phyloP scores from a whole-genome alignment of 371 early-diverging fungal genomes.

The Lichtheimia hyalospora region DNA sequence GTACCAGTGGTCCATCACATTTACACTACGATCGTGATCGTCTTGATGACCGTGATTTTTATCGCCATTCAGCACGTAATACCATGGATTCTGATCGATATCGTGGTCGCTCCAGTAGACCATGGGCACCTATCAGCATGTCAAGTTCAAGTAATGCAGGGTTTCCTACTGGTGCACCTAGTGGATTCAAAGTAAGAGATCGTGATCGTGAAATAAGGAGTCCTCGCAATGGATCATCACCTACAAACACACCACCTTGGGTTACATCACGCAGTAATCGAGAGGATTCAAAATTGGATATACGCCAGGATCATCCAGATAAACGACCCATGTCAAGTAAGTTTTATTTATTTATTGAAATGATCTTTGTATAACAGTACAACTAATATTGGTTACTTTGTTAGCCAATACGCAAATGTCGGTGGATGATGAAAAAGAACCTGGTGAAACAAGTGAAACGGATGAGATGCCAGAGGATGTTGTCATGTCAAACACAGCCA shows the following conservation, averaged over 20 bases:
- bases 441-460: not conserved
- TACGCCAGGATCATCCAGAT: not conserved
- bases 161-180: not conserved
- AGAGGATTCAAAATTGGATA: not conserved
- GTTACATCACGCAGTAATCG: not conserved
- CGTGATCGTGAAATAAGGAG: constrained; percentile 29
- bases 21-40: constrained; percentile 48
- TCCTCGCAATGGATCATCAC: constrained; percentile 13
- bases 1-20: constrained; percentile 17
- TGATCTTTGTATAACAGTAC: not conserved
- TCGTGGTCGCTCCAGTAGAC: constrained; percentile 18
- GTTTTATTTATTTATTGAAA: not conserved
- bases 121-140: constrained; percentile 12
- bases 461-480: not conserved
- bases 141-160: not conserved
- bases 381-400: not conserved
- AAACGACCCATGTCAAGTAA: not conserved
- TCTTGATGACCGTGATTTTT: constrained; percentile 40
- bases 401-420: not conserved
- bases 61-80: constrained; percentile 18
- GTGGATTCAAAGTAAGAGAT: constrained; percentile 10
- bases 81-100: constrained; percentile 38
- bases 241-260: not conserved
- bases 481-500: not conserved
- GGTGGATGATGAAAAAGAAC: not conserved